Evolutionary conservation across 140 eudicot genomes (phyloP), one percentile per base, ranked within the genome.

Genomic region (Bidens hawaiensis): DNA sequence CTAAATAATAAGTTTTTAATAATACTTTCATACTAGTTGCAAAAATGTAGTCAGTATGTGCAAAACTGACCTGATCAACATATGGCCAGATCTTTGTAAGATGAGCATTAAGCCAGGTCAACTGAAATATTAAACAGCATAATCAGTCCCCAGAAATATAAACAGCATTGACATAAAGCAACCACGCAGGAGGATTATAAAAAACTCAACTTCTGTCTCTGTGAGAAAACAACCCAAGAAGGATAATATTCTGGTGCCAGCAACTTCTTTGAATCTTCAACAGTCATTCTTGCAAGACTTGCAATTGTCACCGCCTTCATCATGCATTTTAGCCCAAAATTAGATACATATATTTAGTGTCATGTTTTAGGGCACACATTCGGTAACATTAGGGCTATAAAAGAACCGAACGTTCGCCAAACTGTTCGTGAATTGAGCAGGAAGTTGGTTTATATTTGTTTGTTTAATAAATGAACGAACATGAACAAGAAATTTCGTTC

Each of bases 221-320:
- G 82, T 13, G 96, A 80, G 75, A 91, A 91, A 56, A 84, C 96
- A 47, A 87, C 89, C 98, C 98, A 91, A 15, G 98, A 84, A 41
- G 98, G 98, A 42, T 91, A 91, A 41, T 70, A 75, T 47, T 82
- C 91, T 12, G 90, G 90, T 6, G 91, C 19, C 22, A 91, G 82
- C 59, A 91, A 56, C 83, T 84, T 91, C 73, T 88, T 91, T 33
- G 98, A 91, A 91, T 91, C 98, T 66, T 87, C 96, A 65, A 87
- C 96, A 17, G 98, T 91, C 98, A 91, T 87, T 65, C 91, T 87
- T 1, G 98, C 98, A 69, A 91, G 80, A 75, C 96, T 90, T 61
- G 98, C 96, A 36, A 91, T 69, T 4, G 95, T 87, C 17, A 72
- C 59, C 50, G 98, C 98, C 98, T 91, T 51, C 69, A 67, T 63